Evolutionary conservation across 202 grass and related monocot species (phyloP), one percentile per base, ranked within the genome.

Genomic region (Panicum hallii): DNA sequence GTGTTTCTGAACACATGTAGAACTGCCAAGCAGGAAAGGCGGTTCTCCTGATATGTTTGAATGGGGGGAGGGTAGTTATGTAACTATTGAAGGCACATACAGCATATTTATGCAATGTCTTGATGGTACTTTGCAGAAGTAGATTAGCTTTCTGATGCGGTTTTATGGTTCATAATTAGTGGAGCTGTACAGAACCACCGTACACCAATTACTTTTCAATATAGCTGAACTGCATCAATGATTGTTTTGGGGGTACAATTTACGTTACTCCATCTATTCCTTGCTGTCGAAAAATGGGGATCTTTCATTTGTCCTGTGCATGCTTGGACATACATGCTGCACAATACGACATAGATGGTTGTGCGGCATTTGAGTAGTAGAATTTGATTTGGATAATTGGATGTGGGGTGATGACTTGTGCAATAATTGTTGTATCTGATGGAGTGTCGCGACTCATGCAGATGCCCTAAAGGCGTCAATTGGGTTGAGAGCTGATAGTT

Each of bases 371-470:
- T 75, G 7, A 50, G 4, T 57, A 46, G 11, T 56, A 36, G 47
- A 65, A 75, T 48, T 61, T 62, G n/a, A 49, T 72, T 74, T 67
- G 23, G 60, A 53, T 81, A 44, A 19, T 61, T 58, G 47, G 43
- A 8, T 82, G 26, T 0, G 2, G 1, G 68, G 68, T 49, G 23
- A 50, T 48, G 41, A 40, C 23, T 30, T 72, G 16, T 48, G 17
- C 55, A 82, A 63, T 63, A 73, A 82, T 63, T 63, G 10, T 14
- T 82, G 26, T 63, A 34, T 73, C 17, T 82, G 54, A 22, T 62
- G 17, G 43, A 82, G 55, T 63, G 80, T 73, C 54, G 17, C 15
- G 11, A 45, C 67, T 30, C 49, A 7, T 82, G 52, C 54, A 40
- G 55, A 48, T 73, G 42, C 19, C 16, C 42, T 63, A 36, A 14